Percentiles rank a stretch among this genome's conserved stretches.
Evolutionary conservation across 208 protist genomes (phyloP).

Genomic region (Acanthamoeba quina): DNA sequence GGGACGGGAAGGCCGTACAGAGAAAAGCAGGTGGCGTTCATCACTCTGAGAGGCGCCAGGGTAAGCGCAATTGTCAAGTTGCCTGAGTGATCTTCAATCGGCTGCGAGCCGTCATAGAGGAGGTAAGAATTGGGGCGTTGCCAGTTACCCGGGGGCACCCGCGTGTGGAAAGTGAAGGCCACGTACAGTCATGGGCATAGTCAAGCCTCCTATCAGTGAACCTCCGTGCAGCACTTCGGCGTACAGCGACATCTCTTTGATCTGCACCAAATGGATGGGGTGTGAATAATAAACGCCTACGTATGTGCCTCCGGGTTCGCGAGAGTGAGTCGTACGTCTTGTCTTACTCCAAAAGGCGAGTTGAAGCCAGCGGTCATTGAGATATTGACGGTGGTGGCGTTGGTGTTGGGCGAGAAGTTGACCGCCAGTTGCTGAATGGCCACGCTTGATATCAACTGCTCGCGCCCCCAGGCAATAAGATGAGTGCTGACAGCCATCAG

Average conservation of each 20-base stretch:
- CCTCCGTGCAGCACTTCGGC: background rate
- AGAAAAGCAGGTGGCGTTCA: background rate
- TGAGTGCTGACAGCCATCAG: too few relatives aligned
- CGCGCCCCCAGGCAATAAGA: background rate
- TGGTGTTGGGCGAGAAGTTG: constrained; percentile 22
- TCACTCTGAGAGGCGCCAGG: background rate
- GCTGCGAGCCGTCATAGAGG: background rate
- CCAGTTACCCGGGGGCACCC: background rate
- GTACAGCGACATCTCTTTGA: background rate
- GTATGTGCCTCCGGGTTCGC: background rate
- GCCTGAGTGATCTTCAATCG: background rate
- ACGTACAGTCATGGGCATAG: background rate
- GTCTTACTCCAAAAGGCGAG: background rate
- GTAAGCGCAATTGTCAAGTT: background rate
- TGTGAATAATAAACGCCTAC: background rate
- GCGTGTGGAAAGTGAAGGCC: background rate
- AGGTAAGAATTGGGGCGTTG: too few relatives aligned
- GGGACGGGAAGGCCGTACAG: background rate
- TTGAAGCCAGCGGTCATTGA: constrained; percentile 5
- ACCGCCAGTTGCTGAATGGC: background rate
- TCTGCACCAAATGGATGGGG: background rate
- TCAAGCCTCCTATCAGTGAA: background rate
- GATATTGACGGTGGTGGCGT: background rate
- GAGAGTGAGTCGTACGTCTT: background rate
- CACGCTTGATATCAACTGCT: constrained; percentile 16